phyloP scores from a whole-genome alignment of 305 asterid genomes.

The Solanum chacoense region DNA sequence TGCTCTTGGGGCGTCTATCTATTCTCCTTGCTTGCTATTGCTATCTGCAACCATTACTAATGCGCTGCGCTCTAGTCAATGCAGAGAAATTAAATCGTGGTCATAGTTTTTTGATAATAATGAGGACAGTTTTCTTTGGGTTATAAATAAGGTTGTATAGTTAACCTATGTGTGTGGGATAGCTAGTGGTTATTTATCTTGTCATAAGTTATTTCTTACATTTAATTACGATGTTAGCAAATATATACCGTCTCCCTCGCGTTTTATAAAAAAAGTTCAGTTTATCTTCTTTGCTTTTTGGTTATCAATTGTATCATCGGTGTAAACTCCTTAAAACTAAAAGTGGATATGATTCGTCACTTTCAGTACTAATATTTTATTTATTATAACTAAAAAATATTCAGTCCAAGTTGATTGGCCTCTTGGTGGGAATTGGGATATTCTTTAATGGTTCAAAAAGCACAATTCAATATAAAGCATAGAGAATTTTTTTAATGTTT shows the following conservation, averaged over 20 bases:
- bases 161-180: neutral
- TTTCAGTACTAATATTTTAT: neutral
- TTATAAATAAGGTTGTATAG: neutral
- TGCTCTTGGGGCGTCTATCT: neutral
- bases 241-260: neutral
- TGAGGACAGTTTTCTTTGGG: neutral
- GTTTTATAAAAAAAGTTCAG: neutral
- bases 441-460: neutral
- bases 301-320: neutral
- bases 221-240: too few relatives aligned
- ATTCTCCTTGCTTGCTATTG: neutral
- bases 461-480: neutral
- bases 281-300: neutral
- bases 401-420: neutral
- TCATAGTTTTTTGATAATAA: too few relatives aligned
- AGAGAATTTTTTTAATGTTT: neutral
- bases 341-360: neutral
- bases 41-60: neutral
- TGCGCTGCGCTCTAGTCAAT: neutral
- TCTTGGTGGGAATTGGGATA: neutral
- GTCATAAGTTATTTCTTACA: too few relatives aligned
- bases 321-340: neutral
- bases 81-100: too few relatives aligned
- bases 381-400: neutral
- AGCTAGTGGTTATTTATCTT: neutral